These are phyloP conservation scores for Salvia hispanica DNA, from an alignment of 257 asterid genomes.

Conservation along the genomic window DNA sequence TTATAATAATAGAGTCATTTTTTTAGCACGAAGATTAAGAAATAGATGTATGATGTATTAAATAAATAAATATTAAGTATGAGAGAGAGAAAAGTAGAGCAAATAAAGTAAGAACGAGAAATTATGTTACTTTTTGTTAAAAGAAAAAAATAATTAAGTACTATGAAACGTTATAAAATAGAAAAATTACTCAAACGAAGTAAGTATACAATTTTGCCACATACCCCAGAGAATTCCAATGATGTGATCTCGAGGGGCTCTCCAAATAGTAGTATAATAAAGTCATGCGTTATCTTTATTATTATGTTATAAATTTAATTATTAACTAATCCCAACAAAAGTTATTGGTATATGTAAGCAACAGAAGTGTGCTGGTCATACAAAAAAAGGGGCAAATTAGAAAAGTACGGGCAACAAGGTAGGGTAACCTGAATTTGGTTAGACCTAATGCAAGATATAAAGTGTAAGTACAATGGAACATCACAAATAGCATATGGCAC, in stretches of 20 bases:
- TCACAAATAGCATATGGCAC: slow-evolving; percentile 17
- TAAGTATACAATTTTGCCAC: too few species aligned
- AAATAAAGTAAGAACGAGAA: too few species aligned
- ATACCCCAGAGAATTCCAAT: background rate
- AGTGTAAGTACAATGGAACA: slow-evolving; percentile 24
- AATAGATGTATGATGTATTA: too few species aligned
- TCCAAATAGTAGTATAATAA: background rate
- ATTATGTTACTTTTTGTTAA: too few species aligned
- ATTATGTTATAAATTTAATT: background rate
- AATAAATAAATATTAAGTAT: too few species aligned
- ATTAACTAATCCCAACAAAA: background rate
- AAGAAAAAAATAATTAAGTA: too few species aligned
- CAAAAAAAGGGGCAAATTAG: too few species aligned
- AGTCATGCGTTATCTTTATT: background rate
- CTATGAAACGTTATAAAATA: too few species aligned
- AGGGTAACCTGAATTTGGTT: slow-evolving; percentile 29
- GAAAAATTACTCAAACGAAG: too few species aligned
- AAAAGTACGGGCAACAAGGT: slow-evolving; percentile 24
- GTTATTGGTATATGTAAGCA: background rate
- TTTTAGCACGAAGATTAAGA: too few species aligned
- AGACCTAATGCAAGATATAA: slow-evolving; percentile 37
- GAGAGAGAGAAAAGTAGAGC: too few species aligned
- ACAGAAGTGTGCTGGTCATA: background rate
- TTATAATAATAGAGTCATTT: too few species aligned
- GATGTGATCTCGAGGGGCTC: background rate